These are phyloP conservation scores for Blastomyces percursus DNA, from an alignment of 2,329 filamentous ascomycete genomes.

Conservation along the genomic window DNA sequence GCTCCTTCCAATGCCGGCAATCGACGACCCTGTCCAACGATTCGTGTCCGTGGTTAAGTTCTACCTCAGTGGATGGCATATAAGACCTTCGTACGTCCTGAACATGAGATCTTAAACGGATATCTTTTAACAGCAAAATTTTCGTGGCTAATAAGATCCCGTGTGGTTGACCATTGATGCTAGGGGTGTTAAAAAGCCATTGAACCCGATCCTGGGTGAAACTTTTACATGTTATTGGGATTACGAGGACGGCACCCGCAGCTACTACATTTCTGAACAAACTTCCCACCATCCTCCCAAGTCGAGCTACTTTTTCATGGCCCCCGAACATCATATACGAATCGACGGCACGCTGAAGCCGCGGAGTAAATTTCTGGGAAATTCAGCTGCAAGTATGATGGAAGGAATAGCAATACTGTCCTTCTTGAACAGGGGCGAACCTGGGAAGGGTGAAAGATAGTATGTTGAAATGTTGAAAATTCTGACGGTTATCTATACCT, in stretches of 20 bases:
- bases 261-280: slow-evolving; percentile 95
- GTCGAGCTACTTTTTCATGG: slow-evolving; percentile 98
- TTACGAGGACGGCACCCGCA: slow-evolving; percentile 67
- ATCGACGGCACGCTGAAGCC: slow-evolving; percentile 95
- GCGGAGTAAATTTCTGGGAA: slow-evolving; percentile 86
- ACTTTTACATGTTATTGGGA: slow-evolving; percentile 95
- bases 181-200: slow-evolving; percentile 93
- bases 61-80: slow-evolving; percentile 97
- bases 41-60: slow-evolving; percentile 97
- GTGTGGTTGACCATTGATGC: not conserved
- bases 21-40: slow-evolving; percentile 78
- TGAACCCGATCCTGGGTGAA: slow-evolving; percentile 94
- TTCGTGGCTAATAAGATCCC: not conserved
- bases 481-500: slow-evolving; percentile 1
- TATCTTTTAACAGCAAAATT: not conserved
- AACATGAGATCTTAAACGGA: not conserved
- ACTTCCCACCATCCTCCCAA: slow-evolving; percentile 98
- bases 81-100: slow-evolving; percentile 74
- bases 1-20: slow-evolving; percentile 71
- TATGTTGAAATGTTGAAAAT: slow-evolving; percentile 39
- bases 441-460: slow-evolving; percentile 72
- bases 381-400: slow-evolving; percentile 97
- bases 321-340: slow-evolving; percentile 81
- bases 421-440: slow-evolving; percentile 63
- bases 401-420: slow-evolving; percentile 84